Evolutionary conservation across 1,139 yeast genomes (phyloP), one percentile per base, ranked within the genome.

Genomic region (Saccharomyces uvarum): DNA sequence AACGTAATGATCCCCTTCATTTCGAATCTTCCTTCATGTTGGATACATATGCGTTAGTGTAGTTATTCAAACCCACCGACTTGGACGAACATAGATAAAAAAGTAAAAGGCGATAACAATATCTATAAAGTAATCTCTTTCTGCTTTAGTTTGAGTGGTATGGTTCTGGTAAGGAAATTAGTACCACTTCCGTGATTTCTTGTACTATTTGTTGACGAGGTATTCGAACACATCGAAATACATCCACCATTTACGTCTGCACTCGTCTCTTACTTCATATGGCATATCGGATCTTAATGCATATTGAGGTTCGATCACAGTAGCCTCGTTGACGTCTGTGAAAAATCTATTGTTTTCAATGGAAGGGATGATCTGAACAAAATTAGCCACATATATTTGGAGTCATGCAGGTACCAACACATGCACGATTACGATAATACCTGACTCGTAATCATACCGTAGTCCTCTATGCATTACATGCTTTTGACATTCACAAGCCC

Each of bases 41-140:
- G 14, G 85, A 79, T 49, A 84, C 82, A 65, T 85, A 85, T n/a
- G 89, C 89, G 64, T 81, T 82, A 53, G 80, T 79, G 53, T 82
- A 72, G 63, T 70, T 72, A 48, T 82, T 75, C 56, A 78, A 79
- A 66, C 85, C 90, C 52, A 86, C 72, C 55, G 82, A 82, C 64
- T 85, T 84, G 52, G 82, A 83, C 86, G 88, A 86, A 68, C 83
- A 84, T 21, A 84, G 81, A 82, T 70, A 61, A 84, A 74, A 32
- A 86, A 77, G 66, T 81, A 84, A 42, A 81, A 70, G 4, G 86
- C 79, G 59, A 86, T 73, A 48, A 83, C 64, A 13, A 84, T 55
- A 63, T 86, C 95, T 51, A 86, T 79, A 68, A 51, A 86, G 73
- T 52, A 86, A 72, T 49, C 64, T 61, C 78, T 68, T 73, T 81